Percentiles rank a stretch among this genome's conserved stretches.
Conservation (phyloP, 2,329 filamentous ascomycete species). For the Diaporthe amygdali region DNA sequence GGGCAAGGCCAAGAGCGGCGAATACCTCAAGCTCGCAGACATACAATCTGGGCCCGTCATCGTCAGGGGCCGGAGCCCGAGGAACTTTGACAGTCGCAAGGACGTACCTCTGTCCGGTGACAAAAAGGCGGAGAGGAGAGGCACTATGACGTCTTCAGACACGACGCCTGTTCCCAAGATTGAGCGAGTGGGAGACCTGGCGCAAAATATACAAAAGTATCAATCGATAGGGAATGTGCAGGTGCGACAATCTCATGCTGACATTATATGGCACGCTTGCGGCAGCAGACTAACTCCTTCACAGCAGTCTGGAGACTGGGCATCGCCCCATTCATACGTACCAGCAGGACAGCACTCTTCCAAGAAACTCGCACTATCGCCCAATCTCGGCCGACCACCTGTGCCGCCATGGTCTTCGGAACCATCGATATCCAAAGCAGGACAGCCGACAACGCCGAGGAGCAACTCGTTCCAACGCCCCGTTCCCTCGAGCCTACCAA, state of each 20-base stretch:
- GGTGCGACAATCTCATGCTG: constrained; percentile 30
- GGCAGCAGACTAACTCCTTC: constrained; percentile 14
- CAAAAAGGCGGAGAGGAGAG: constrained; percentile 51
- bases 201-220: constrained; percentile 36
- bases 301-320: constrained; percentile 51
- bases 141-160: constrained; percentile 42
- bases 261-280: too few species aligned
- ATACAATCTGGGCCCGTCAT: constrained; percentile 93
- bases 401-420: constrained; percentile 57
- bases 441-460: constrained; percentile 25
- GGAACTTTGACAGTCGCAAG: constrained; percentile 92
- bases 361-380: constrained; percentile 60
- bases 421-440: constrained; percentile 31
- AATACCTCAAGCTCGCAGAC: constrained; percentile 77
- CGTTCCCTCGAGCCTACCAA: constrained; percentile 40
- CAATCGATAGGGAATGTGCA: constrained; percentile 41
- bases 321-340: constrained; percentile 43
- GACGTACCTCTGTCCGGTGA: constrained; percentile 75
- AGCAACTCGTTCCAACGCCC: constrained; percentile 30
- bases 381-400: constrained; percentile 55
- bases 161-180: constrained; percentile 19
- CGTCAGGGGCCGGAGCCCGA: constrained; percentile 87
- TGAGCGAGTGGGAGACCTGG: constrained; percentile 29
- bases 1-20: constrained; percentile 72
- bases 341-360: constrained; percentile 51